Evolutionary conservation across 805 yeast genomes (phyloP).

Genomic region (Wickerhamiella bombiphila): DNA sequence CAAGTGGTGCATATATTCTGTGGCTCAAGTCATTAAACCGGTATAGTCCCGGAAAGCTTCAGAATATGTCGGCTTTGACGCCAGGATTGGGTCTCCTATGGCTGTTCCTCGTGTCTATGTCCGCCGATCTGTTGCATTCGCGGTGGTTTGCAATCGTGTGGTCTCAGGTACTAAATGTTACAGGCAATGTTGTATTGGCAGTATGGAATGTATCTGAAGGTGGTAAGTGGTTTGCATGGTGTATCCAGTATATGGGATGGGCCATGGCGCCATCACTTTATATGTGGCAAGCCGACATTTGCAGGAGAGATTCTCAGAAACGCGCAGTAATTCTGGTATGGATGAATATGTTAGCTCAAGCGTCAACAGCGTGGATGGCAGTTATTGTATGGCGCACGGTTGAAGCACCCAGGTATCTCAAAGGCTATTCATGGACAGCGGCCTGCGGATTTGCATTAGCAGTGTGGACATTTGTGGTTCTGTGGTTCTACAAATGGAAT

Average conservation of each 20-base stretch:
- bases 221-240: slow-evolving; percentile 48
- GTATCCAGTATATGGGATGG: slow-evolving; percentile 43
- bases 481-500: slow-evolving; percentile 11
- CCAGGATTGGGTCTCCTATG: slow-evolving; percentile 42
- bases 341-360: slow-evolving; percentile 40
- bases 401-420: slow-evolving; percentile 19
- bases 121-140: slow-evolving; percentile 36
- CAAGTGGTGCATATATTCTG: slow-evolving; percentile 41
- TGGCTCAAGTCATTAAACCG: slow-evolving; percentile 43
- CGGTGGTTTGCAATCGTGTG: slow-evolving; percentile 41
- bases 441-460: slow-evolving; percentile 13
- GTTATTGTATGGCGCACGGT: slow-evolving; percentile 30
- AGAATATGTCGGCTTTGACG: slow-evolving; percentile 38
- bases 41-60: slow-evolving; percentile 32
- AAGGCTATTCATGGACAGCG: slow-evolving; percentile 18
- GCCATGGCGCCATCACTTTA: slow-evolving; percentile 47
- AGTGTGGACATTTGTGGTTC: slow-evolving; percentile 15
- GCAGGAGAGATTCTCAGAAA: slow-evolving; percentile 38
- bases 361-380: slow-evolving; percentile 40
- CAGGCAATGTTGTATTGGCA: slow-evolving; percentile 38
- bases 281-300: slow-evolving; percentile 45
- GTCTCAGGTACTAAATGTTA: slow-evolving; percentile 38
- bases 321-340: slow-evolving; percentile 37
- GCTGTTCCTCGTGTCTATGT: slow-evolving; percentile 15
- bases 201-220: slow-evolving; percentile 40